Conservation (phyloP, 345 rosid genomes). For the Hibiscus trionum region DNA sequence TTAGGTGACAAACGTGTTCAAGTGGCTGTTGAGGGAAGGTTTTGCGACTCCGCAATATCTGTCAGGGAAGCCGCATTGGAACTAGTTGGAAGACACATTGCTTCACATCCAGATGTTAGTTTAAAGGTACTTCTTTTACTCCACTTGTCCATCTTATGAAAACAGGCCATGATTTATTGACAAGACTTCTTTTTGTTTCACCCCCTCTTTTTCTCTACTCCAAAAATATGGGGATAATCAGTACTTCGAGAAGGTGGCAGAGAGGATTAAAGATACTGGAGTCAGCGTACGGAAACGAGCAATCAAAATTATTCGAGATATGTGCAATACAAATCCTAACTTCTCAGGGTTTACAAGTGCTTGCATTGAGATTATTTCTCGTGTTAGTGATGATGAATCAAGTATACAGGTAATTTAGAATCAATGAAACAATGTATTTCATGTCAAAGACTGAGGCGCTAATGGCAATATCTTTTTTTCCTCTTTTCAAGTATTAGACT, state of each 20-base stretch:
- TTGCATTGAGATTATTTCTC: conserved; percentile 85
- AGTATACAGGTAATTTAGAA: conserved; percentile 74
- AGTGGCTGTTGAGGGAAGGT: conserved; percentile 96
- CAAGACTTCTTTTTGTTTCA: not conserved
- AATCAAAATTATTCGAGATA: conserved; percentile 86
- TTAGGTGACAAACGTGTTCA: conserved; percentile 88
- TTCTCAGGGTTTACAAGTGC: conserved; percentile 86
- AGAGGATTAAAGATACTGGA: conserved; percentile 96
- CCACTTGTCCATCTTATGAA: conserved; percentile 8
- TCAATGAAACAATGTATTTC: conserved; percentile 2
- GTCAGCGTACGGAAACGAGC: conserved; percentile 97
- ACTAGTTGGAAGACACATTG: conserved; percentile 97
- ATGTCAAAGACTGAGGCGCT: not conserved
- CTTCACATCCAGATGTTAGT: conserved; percentile 97
- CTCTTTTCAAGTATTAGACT: not conserved
- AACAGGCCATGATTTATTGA: not conserved
- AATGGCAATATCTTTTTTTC: not conserved
- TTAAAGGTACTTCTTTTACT: conserved; percentile 49
- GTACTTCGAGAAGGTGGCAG: conserved; percentile 99
- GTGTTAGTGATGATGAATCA: conserved; percentile 93
- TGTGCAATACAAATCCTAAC: conserved; percentile 84
- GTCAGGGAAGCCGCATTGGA: conserved; percentile 97
- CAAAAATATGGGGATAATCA: conserved; percentile 19
- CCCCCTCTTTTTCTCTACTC: not conserved
- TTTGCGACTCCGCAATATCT: conserved; percentile 98